phyloP scores from a whole-genome alignment of 768 basidiomycete genomes.

The Lentinus tigrinus region DNA sequence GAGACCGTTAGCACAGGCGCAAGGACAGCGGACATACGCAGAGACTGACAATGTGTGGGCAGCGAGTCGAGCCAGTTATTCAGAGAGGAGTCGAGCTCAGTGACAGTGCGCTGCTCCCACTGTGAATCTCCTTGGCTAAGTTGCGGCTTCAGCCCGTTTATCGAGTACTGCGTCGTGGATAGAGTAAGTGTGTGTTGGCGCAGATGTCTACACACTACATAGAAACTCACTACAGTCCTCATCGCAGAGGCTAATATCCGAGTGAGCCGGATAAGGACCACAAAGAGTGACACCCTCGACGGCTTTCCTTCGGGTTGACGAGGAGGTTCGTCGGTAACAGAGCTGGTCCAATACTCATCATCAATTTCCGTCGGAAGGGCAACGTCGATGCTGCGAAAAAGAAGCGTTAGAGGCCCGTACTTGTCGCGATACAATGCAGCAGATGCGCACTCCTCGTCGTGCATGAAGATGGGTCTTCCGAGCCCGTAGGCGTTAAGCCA shows the following conservation, averaged over 20 bases:
- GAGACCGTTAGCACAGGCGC: slow-evolving; percentile 1
- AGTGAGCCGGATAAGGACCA: slow-evolving; percentile 52
- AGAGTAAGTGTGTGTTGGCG: neutral
- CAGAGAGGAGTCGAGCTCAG: slow-evolving; percentile 71
- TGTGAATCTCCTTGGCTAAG: slow-evolving; percentile 48
- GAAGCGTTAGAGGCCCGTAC: too few relatives aligned
- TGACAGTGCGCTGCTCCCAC: slow-evolving; percentile 66
- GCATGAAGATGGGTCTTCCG: slow-evolving; percentile 65
- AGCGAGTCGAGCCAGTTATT: slow-evolving; percentile 78
- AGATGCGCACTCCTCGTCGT: slow-evolving; percentile 60
- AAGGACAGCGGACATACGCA: slow-evolving; percentile 30
- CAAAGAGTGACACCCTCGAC: slow-evolving; percentile 51
- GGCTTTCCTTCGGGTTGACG: slow-evolving; percentile 66
- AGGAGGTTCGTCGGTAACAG: slow-evolving; percentile 48
- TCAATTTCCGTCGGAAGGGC: slow-evolving; percentile 65
- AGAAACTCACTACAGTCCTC: slow-evolving; percentile 54
- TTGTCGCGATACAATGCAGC: too few relatives aligned
- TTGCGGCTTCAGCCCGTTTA: slow-evolving; percentile 59
- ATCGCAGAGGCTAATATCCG: slow-evolving; percentile 62
- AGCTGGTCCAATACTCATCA: slow-evolving; percentile 64
- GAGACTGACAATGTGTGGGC: slow-evolving; percentile 49
- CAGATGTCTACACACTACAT: neutral
- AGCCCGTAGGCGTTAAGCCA: slow-evolving; percentile 43
- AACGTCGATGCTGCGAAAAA: slow-evolving; percentile 49
- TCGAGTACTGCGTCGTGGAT: slow-evolving; percentile 54